These are phyloP conservation scores for Bruguiera parviflora DNA, from an alignment of 345 rosid species.

Conservation along the genomic window DNA sequence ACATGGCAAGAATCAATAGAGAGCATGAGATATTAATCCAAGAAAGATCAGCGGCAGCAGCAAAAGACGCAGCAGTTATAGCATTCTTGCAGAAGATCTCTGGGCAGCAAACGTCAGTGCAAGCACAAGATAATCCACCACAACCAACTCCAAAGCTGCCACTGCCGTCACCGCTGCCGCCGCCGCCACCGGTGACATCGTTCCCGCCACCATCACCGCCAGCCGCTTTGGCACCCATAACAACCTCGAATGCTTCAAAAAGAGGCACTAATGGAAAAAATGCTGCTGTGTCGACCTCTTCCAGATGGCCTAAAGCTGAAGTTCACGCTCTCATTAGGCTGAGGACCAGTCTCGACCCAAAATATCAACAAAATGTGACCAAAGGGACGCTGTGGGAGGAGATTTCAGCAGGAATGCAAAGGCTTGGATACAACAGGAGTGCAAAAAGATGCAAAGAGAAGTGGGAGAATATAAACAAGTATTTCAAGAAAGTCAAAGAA, in stretches of 20 bases:
- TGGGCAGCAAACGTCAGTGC: slow-evolving; percentile 28
- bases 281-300: slow-evolving; percentile 40
- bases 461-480: slow-evolving; percentile 97
- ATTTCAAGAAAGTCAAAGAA: slow-evolving; percentile 85
- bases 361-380: slow-evolving; percentile 59
- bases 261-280: slow-evolving; percentile 23
- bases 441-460: slow-evolving; percentile 92
- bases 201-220: neutral
- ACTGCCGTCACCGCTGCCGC: neutral
- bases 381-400: slow-evolving; percentile 94
- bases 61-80: slow-evolving; percentile 73
- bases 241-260: neutral
- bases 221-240: neutral
- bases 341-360: slow-evolving; percentile 51
- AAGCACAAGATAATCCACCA: neutral
- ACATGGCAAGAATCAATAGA: slow-evolving; percentile 48
- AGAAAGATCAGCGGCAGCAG: slow-evolving; percentile 67
- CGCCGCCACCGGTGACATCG: neutral
- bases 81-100: slow-evolving; percentile 75
- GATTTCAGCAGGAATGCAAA: slow-evolving; percentile 63
- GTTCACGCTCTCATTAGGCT: slow-evolving; percentile 65
- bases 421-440: slow-evolving; percentile 63
- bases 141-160: neutral
- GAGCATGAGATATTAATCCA: slow-evolving; percentile 61
- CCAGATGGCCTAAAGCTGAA: slow-evolving; percentile 89